Conservation (phyloP, 257 asterid species). For the Ophiorrhiza pumila region DNA sequence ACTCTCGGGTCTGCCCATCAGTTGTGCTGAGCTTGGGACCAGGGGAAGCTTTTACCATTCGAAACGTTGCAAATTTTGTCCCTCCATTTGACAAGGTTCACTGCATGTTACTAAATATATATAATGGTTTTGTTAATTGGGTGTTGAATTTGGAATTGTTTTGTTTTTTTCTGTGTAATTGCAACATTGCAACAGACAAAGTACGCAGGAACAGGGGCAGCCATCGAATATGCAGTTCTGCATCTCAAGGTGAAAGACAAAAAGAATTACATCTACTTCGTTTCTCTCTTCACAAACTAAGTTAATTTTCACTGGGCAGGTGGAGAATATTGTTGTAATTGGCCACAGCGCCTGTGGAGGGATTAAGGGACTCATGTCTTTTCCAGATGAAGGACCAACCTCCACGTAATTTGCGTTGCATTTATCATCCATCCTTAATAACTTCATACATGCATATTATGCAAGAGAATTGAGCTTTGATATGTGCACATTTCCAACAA, state of each 20-base stretch:
- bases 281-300: background rate
- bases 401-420: constrained; percentile 46
- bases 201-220: constrained; percentile 77
- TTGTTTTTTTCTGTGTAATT: background rate
- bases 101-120: no score
- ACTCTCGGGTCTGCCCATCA: constrained; percentile 95
- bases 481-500: no score
- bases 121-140: background rate
- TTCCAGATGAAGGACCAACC: constrained; percentile 61
- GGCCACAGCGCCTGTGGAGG: constrained; percentile 99
- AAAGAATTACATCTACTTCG: background rate
- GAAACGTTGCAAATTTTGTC: constrained; percentile 90
- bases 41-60: constrained; percentile 84
- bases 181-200: constrained; percentile 45
- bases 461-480: background rate
- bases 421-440: background rate
- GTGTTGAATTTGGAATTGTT: background rate
- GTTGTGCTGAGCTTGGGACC: constrained; percentile 75
- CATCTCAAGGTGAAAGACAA: constrained; percentile 63
- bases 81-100: constrained; percentile 78
- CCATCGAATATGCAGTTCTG: constrained; percentile 82
- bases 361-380: constrained; percentile 92
- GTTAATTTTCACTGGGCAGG: constrained; percentile 33
- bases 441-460: background rate
- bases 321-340: constrained; percentile 72